A percentile compares a stretch with the other conserved stretches of the same genome.
Conservation (phyloP, 371 early-diverging fungal genomes). For the Rhizopus delemar region DNA sequence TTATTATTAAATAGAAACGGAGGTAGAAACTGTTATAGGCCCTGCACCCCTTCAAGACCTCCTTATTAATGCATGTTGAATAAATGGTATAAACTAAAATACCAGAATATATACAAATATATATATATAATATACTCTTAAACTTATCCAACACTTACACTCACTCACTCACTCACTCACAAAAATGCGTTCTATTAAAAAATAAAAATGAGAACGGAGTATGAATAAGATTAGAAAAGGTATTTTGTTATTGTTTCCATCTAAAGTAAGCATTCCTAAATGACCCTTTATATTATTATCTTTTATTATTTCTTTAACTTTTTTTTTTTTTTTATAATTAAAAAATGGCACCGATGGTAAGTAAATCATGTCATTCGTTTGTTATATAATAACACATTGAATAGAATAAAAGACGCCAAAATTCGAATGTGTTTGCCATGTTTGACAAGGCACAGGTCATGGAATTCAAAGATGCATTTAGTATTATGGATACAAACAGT, state of each 20-base stretch:
- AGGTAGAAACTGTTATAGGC: neutral
- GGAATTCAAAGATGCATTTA: conserved; percentile 95
- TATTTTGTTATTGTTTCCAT: neutral
- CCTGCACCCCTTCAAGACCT: conserved; percentile 1
- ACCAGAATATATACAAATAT: neutral
- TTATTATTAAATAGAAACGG: neutral
- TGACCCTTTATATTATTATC: neutral
- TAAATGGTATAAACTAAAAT: conserved; percentile 2
- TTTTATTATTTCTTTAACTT: neutral
- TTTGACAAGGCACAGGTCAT: conserved; percentile 96
- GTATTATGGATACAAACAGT: conserved; percentile 88
- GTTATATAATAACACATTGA: conserved; percentile 1
- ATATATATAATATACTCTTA: too few relatives aligned
- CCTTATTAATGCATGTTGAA: neutral
- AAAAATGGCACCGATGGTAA: conserved; percentile 24
- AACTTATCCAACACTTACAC: too few relatives aligned
- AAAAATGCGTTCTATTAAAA: too few relatives aligned
- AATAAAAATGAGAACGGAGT: too few relatives aligned
- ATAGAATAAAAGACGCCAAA: conserved; percentile 74
- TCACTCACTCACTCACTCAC: too few relatives aligned
- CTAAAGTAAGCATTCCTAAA: neutral
- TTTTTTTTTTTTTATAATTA: neutral
- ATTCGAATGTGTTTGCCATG: conserved; percentile 98
- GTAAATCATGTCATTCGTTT: neutral
- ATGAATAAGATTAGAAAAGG: too few relatives aligned